Evolutionary conservation across 2,329 filamentous ascomycete species (phyloP), one percentile per base, ranked within the genome.

Genomic region (Myriosclerotinia curreyana): DNA sequence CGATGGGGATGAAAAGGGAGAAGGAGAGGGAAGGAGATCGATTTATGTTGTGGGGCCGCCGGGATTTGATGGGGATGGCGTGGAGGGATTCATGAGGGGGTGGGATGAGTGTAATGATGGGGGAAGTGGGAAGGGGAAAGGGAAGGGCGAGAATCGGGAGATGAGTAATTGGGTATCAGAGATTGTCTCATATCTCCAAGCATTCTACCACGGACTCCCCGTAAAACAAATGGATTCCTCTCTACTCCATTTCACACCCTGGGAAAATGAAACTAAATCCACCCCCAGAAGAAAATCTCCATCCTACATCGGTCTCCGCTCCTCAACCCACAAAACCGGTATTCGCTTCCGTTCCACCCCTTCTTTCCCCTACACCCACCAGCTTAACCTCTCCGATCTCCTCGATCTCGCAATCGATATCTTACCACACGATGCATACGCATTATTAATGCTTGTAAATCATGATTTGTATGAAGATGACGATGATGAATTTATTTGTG

Each of bases 401-500:
- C 66, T 73, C 0, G 70, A 72, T 60, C 66, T 66, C 2, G 69
- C 71, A 2, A 72, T 72, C n/a, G 65, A 65, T 17, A 64, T 68
- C 4, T 42, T 73, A 22, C 71, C 72, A 6, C 40, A 67, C 12
- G 69, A 74, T 63, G 71, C 71, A 8, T 72, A 70, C 62, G 70
- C 71, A 2, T 22, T 74, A 12, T 17, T 72, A 6, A 63, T 73
- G 38, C 60, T 74, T 14, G 68, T 72, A 3, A 64, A 72, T 7
- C 71, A 73, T 48, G 72, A 74, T 55, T 60, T 73, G 6, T 74
- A 71, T 34, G 71, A 73, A 62, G 71, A 72, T 36, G 56, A 87
- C 0, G 83, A 88, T 0, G 87, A 90, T 65, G 62, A 85, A 25
- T 91, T 89, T 69, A 85, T 82, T 61, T 88, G 86, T 66, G 87